Evolutionary conservation across 169 alveolate species (phyloP), one percentile per base, ranked within the genome.

Genomic region (Cryptosporidium ubiquitum): DNA sequence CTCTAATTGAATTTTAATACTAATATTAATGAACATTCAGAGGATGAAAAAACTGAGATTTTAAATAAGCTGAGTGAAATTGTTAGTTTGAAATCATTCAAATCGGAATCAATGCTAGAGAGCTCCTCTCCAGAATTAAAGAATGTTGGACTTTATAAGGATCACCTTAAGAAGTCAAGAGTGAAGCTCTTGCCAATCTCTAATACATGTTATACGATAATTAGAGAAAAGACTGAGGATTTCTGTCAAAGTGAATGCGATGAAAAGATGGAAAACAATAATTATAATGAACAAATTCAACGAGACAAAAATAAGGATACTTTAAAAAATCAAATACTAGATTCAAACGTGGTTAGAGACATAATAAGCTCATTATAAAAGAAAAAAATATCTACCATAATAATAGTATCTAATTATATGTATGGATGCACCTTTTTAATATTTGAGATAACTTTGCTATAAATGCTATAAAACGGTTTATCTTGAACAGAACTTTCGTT

Each of bases 351-450:
- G 0, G 18, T 73, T 35, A 73, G 44, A 23, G 57, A 52, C 39
- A 71, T 73, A 12, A 73, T 49, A 35, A 37, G 68, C 20, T 52
- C 70, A 52, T 6, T 73, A 55, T 58, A 52, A 58, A 20, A 55
- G 33, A 44, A 73, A 40, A 51, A 35, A 14, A 31, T n/a, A 73
- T 73, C 51, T 33, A 73, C 49, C 57, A 44, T 49, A 20, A 39
- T 40, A n/a, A 20, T 55, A 26, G n/a, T 68, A 20, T 39, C 42
- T 40, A 71, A 71, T 55, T 71, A 71, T 49, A 71, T 23, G 40
- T 79, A 79, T 40, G 89, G 89, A 79, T 79, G 89, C 58, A 79
- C 58, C 39, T 79, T 79, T 37, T 79, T 79, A 40, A 79, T 79
- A 18, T 73, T 52, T 16, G 89, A 61, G 9, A 64, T 79, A 16